Base-by-base conservation (phyloP, 1,284 basidiomycete genomes). In the Ganoderma lingzhi region DNA sequence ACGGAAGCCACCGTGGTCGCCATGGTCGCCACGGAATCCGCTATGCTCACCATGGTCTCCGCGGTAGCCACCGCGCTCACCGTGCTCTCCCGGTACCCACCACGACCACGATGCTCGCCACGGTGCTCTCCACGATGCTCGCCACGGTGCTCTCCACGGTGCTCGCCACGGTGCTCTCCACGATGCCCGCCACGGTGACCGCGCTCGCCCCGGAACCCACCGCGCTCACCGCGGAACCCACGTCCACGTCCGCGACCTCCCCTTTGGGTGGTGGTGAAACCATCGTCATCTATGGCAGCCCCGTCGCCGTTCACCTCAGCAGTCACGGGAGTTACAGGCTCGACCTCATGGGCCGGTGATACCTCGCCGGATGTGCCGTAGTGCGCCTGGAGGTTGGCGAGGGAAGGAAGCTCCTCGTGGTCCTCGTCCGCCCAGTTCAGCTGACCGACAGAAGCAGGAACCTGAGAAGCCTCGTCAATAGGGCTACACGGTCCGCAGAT, bases 221-320 rank as follows among this genome's bases (percentile, higher is more conserved):
- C 62, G 28, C 59, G 68, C 66, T 56, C 70, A 6, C 84, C 81
- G 44, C 83, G 82, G 66, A 78, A 73, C 17, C 78, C 76, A 39
- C 75, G 65, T 23, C 76, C 74, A 19, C 79, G 77, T 2, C 78
- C 78, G 32, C 81, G 76, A 37, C 82, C 82, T 66, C 84, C 82
- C 66, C 84, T 80, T 51, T 81, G 80, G 19, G 86, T 84, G 6
- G 80, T 87, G 12, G 59, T 61, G 78, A 93, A 93, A 0, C 91
- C 91, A 56, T 93, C 91, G 0, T 89, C 88, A 42, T 88, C 90
- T 10, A 78, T 77, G 17, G 74, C 75, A 2, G 42, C 60, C n/a
- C 63, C 37, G 3, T 67, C 41, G 5, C 70, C 72, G 42, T 71
- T 67, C 3, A 51, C 32, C 19, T 66, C 65, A 32, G 77, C 70